These are phyloP conservation scores for Tetradesmus obliquus DNA, from an alignment of 139 green algal genomes.

Conservation along the genomic window DNA sequence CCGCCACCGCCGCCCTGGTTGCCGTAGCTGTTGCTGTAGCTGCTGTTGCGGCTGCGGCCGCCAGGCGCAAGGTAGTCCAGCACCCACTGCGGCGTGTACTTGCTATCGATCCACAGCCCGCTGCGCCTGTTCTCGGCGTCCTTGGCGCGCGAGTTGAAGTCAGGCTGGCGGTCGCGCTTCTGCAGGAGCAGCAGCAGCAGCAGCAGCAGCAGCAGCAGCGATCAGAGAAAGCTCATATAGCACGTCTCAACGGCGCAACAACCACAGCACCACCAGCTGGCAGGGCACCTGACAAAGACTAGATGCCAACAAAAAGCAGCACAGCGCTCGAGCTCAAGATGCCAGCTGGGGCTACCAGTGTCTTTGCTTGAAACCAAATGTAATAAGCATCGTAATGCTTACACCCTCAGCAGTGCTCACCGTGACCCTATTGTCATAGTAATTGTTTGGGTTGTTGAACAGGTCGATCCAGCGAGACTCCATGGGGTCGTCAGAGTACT, in stretches of 20 bases:
- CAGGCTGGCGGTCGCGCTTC: constrained; percentile 3
- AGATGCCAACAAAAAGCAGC: background rate
- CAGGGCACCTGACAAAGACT: background rate
- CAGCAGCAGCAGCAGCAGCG: background rate
- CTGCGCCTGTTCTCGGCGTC: background rate
- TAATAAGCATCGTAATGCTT: background rate
- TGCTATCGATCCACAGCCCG: constrained; percentile 32
- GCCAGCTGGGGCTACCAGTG: background rate
- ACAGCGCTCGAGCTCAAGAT: background rate
- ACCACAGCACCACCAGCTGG: no score
- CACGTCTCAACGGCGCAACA: no score
- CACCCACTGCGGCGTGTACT: constrained; percentile 22
- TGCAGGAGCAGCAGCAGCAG: constrained; percentile 25
- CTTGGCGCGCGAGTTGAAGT: background rate
- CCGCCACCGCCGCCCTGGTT: background rate
- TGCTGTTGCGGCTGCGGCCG: background rate
- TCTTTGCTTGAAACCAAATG: background rate
- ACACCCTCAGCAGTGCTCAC: background rate
- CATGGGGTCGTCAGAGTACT: background rate
- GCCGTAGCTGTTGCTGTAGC: background rate
- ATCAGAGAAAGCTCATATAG: no score
- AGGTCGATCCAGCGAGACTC: background rate
- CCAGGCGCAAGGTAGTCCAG: background rate
- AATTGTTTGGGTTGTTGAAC: background rate
- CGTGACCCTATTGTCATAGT: background rate